A percentile compares a stretch with the other conserved stretches of the same genome.
These are phyloP conservation scores for Prunus yedoensis DNA, from an alignment of 331 rosid genomes.

Conservation along the genomic window DNA sequence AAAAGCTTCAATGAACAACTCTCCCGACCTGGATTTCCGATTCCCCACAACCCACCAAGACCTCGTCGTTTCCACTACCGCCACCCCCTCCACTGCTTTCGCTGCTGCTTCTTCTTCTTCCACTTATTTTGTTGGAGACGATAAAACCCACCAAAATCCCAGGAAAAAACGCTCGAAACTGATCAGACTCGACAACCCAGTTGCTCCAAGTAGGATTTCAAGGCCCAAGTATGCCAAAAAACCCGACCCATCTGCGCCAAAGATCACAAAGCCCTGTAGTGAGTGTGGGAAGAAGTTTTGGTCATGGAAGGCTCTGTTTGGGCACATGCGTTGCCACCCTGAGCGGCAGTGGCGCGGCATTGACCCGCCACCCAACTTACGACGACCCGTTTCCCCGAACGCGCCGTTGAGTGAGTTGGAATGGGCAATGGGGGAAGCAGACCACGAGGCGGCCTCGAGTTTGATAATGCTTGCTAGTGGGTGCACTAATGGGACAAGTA, in stretches of 20 bases:
- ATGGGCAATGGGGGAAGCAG: slow-evolving; percentile 38
- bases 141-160: slow-evolving; percentile 24
- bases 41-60: background rate
- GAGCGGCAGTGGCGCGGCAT: slow-evolving; percentile 94
- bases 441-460: slow-evolving; percentile 59
- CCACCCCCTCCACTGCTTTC: background rate
- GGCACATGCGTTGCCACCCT: slow-evolving; percentile 97
- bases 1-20: slow-evolving; percentile 6
- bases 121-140: background rate
- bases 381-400: background rate
- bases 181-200: background rate
- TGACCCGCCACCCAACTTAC: slow-evolving; percentile 54
- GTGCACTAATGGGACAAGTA: background rate
- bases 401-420: background rate
- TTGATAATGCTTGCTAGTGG: slow-evolving; percentile 53
- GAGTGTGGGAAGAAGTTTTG: slow-evolving; percentile 81
- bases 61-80: slow-evolving; percentile 3
- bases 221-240: slow-evolving; percentile 33
- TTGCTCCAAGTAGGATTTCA: background rate
- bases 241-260: slow-evolving; percentile 38
- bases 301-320: slow-evolving; percentile 83
- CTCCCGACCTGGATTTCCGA: background rate
- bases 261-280: slow-evolving; percentile 52
- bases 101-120: slow-evolving; percentile 15
- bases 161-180: slow-evolving; percentile 44